Evolutionary conservation across 2,329 filamentous ascomycete genomes (phyloP).

Genomic region (Myriosclerotinia duriaeana): DNA sequence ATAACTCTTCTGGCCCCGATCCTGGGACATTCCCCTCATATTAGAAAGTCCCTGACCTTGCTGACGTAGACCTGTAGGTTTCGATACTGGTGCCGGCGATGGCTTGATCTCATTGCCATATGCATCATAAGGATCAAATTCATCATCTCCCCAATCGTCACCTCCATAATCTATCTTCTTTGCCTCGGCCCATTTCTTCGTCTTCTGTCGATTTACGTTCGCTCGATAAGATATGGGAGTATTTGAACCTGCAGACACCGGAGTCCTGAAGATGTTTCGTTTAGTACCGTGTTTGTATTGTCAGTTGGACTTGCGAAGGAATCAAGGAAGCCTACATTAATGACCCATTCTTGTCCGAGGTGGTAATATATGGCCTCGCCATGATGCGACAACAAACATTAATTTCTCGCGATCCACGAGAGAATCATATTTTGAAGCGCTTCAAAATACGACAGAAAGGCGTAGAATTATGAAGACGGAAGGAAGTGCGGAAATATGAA

Average conservation of each 20-base stretch:
- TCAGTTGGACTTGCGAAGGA: not conserved
- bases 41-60: slow-evolving; percentile 40
- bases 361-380: slow-evolving; percentile 39
- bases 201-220: slow-evolving; percentile 86
- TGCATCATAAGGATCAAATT: slow-evolving; percentile 49
- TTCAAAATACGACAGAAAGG: not conserved
- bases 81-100: slow-evolving; percentile 35
- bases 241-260: slow-evolving; percentile 27
- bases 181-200: slow-evolving; percentile 92
- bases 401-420: slow-evolving; percentile 23
- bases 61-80: slow-evolving; percentile 47
- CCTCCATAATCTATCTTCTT: slow-evolving; percentile 85
- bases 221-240: slow-evolving; percentile 61
- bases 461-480: not conserved
- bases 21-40: slow-evolving; percentile 23
- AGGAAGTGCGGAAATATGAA: not conserved
- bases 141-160: slow-evolving; percentile 83
- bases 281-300: slow-evolving; percentile 14
- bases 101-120: slow-evolving; percentile 44
- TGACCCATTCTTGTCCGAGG: slow-evolving; percentile 22
- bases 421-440: slow-evolving; percentile 19
- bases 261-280: slow-evolving; percentile 29
- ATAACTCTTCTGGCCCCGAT: slow-evolving; percentile 36
- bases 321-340: slow-evolving; percentile 15
- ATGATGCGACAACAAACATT: slow-evolving; percentile 31